Conservation (phyloP, 2,329 filamentous ascomycete species). For the Geosmithia flava region DNA sequence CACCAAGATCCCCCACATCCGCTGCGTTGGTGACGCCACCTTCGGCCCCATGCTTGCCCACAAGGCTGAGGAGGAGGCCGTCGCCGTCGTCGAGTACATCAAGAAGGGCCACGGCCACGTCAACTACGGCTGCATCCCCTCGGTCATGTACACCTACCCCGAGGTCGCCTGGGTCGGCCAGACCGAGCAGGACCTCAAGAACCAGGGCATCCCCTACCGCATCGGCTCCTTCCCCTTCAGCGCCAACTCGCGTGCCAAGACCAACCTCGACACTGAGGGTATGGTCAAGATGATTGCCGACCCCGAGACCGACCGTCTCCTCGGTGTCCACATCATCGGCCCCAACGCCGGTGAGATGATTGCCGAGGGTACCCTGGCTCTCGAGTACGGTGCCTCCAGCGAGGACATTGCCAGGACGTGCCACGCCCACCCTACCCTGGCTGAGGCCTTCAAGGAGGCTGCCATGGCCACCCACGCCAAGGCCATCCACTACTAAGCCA, state of each 20-base stretch:
- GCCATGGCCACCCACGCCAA: conserved; percentile 95
- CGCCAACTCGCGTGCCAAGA: conserved; percentile 98
- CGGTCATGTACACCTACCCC: conserved; percentile 98
- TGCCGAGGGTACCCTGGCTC: conserved; percentile 84
- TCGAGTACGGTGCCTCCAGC: conserved; percentile 91
- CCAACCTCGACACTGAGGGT: conserved; percentile 91
- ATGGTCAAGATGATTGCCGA: conserved; percentile 96
- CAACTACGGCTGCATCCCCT: conserved; percentile 96
- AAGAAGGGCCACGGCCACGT: conserved; percentile 97
- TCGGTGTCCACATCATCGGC: conserved; percentile 94
- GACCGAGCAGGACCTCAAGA: conserved; percentile 93
- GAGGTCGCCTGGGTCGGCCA: conserved; percentile 98
- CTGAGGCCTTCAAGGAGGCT: conserved; percentile 98
- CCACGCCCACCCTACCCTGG: conserved; percentile 90
- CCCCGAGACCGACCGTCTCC: conserved; percentile 87
- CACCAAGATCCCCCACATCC: conserved; percentile 94
- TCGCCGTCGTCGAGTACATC: conserved; percentile 92
- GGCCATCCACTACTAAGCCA: conserved; percentile 78
- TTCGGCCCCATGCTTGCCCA: conserved; percentile 99
- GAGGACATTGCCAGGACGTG: conserved; percentile 93
- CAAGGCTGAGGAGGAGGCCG: conserved; percentile 97
- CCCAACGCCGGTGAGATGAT: conserved; percentile 98
- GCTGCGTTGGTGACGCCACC: conserved; percentile 88
- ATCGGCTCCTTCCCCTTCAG: conserved; percentile 92
- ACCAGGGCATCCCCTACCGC: conserved; percentile 80